Evolutionary conservation across 495 filamentous ascomycete species (phyloP), one percentile per base, ranked within the genome.

Genomic region (Aspergillus haitiensis): DNA sequence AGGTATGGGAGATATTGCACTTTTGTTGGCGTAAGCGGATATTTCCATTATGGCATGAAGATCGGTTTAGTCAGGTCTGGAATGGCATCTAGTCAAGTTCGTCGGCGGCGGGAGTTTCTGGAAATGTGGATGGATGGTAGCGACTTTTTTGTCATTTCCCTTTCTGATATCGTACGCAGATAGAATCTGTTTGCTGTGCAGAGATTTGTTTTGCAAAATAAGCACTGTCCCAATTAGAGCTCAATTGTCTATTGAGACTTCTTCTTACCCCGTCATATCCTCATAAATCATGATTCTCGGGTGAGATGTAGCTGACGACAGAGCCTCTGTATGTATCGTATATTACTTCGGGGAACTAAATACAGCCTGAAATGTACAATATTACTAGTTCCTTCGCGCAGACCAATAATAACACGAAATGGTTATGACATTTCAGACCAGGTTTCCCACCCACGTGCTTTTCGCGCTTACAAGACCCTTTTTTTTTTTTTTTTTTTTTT

Each of bases 181-280:
- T 65, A 65, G 63, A 65, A 49, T 58, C 42, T 52, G 55, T 65
- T 60, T 56, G 53, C 62, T 52, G 53, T 40, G 56, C 56, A 39
- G 35, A 57, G 45, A 15, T 16, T 12, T 47, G n/a, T 47, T 9
- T 47, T 18, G 5, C 11, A 40, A n/a, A 40, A 27, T 27, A 27
- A 27, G 21, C 51, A 7, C 16, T 15, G 18, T 56, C 47, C 7
- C 40, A 33, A 33, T 33, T 10, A 33, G 11, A 37, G 12, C 10
- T 46, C 21, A 31, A 13, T 45, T 55, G 21, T 11, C 9, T 45
- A 21, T 52, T 27, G 21, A 27, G 33, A 18, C 16, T 15, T 32
- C 44, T 27, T 42, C 45, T 44, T 49, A 36, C 33, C 21, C 31
- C 48, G 33, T 47, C 44, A 27, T 27, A 27, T 27, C 21, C 21